These are phyloP conservation scores for Phylloporus sp. DNA, from an alignment of 768 basidiomycete species.

Conservation along the genomic window DNA sequence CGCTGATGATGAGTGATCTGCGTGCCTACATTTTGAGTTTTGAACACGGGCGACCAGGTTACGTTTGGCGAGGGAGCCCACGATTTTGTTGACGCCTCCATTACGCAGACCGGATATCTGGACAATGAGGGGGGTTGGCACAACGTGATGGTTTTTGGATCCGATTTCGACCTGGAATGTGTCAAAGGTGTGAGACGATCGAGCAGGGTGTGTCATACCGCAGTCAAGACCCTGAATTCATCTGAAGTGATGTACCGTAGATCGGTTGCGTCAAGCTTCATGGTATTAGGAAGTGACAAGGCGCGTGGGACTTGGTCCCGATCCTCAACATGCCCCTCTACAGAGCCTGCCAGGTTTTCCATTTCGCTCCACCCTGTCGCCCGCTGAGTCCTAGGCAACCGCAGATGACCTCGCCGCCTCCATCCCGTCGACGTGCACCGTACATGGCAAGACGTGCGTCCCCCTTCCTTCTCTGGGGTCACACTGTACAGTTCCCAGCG, in stretches of 20 bases:
- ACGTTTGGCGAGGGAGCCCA: constrained; percentile 88
- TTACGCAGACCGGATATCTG: constrained; percentile 90
- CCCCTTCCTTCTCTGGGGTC: not conserved
- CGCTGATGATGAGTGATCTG: not conserved
- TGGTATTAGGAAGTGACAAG: constrained; percentile 30
- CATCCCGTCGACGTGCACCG: constrained; percentile 7
- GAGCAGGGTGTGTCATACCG: constrained; percentile 43
- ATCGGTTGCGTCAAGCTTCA: constrained; percentile 95
- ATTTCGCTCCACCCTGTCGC: not conserved
- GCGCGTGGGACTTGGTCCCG: not conserved
- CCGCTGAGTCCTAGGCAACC: constrained; percentile 17
- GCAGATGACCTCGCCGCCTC: constrained; percentile 17
- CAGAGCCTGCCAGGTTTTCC: constrained; percentile 35
- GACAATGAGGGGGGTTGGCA: constrained; percentile 83
- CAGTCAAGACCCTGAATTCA: constrained; percentile 95
- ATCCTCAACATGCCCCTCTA: constrained; percentile 17
- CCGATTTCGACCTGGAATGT: constrained; percentile 85
- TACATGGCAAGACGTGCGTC: constrained; percentile 16
- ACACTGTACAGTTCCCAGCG: constrained; percentile 7
- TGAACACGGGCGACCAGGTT: constrained; percentile 87
- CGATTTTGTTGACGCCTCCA: constrained; percentile 90
- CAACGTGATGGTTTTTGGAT: constrained; percentile 96
- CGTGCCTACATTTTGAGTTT: constrained; percentile 78
- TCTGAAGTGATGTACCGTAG: constrained; percentile 88
- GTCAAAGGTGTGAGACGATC: not conserved